A percentile compares a stretch with the other conserved stretches of the same genome.
These are phyloP conservation scores for Naganishia liquefaciens DNA, from an alignment of 1,284 basidiomycete genomes.

Conservation along the genomic window DNA sequence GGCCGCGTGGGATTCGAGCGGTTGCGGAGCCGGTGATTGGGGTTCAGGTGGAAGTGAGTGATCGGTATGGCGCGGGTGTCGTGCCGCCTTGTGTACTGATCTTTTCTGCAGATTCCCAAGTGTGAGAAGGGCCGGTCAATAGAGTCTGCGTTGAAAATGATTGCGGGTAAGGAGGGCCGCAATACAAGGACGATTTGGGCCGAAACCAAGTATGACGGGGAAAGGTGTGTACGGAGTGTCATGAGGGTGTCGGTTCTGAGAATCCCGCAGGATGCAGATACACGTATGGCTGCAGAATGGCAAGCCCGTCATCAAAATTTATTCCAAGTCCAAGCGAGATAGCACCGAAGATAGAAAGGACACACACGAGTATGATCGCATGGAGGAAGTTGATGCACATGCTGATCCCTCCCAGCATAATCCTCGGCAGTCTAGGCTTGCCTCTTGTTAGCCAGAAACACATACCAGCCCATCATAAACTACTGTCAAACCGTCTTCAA, in stretches of 20 bases:
- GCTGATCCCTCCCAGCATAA: slow-evolving; percentile 56
- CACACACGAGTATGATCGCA: slow-evolving; percentile 62
- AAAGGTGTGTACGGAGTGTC: slow-evolving; percentile 58
- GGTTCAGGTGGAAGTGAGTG: slow-evolving; percentile 62
- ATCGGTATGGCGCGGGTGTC: no score
- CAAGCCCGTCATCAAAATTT: slow-evolving; percentile 65
- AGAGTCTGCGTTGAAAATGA: slow-evolving; percentile 60
- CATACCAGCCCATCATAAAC: slow-evolving; percentile 33
- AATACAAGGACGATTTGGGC: slow-evolving; percentile 64
- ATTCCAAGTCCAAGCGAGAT: slow-evolving; percentile 78
- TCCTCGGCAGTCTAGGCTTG: slow-evolving; percentile 65
- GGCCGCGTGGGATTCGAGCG: slow-evolving; percentile 29
- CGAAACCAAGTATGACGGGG: slow-evolving; percentile 89
- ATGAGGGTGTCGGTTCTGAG: slow-evolving; percentile 4
- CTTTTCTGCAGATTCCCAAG: slow-evolving; percentile 73
- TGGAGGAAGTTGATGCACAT: background rate
- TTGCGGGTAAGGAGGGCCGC: slow-evolving; percentile 43
- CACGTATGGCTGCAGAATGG: slow-evolving; percentile 63
- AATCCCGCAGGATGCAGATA: slow-evolving; percentile 63
- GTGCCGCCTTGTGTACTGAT: no score
- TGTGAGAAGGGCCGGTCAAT: slow-evolving; percentile 68
- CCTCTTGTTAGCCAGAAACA: slow-evolving; percentile 37
- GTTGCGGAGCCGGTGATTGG: slow-evolving; percentile 55
- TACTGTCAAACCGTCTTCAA: slow-evolving; percentile 28
- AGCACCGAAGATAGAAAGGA: slow-evolving; percentile 71